Percentiles rank a stretch among this genome's conserved stretches.
Conservation (phyloP, 495 filamentous ascomycete genomes). For the Poronia punctata region DNA sequence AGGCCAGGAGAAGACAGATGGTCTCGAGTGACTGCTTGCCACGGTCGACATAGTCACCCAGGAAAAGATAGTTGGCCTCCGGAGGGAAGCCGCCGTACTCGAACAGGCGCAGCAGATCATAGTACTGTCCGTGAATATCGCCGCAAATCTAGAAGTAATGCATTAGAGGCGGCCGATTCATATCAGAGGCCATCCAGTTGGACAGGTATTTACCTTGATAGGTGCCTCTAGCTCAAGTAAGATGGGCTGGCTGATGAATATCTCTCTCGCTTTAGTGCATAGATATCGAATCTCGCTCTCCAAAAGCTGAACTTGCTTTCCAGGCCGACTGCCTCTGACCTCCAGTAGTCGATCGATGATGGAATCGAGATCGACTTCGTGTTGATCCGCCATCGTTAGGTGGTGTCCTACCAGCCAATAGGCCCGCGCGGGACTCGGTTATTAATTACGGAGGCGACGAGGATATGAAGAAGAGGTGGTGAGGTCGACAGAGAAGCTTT, state of each 20-base stretch:
- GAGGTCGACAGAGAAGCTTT: conserved; percentile 13
- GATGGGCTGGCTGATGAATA: conserved; percentile 99
- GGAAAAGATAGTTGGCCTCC: conserved; percentile 98
- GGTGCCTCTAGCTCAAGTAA: conserved; percentile 94
- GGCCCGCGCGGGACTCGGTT: conserved; percentile 27
- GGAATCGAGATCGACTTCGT: conserved; percentile 97
- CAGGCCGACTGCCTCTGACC: conserved; percentile 94
- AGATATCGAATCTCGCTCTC: conserved; percentile 96
- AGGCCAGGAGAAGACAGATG: conserved; percentile 94
- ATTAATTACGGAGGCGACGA: conserved; percentile 20
- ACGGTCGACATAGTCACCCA: conserved; percentile 97
- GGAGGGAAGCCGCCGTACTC: conserved; percentile 98
- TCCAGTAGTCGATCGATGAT: conserved; percentile 98
- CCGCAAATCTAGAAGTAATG: conserved; percentile 99
- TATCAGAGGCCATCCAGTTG: conserved; percentile 12
- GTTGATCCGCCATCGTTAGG: conserved; percentile 81
- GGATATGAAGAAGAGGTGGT: conserved; percentile 13
- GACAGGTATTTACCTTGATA: conserved; percentile 73
- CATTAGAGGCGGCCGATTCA: conserved; percentile 5
- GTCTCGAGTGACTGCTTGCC: conserved; percentile 99
- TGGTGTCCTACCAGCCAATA: conserved; percentile 39
- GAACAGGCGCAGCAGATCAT: conserved; percentile 93
- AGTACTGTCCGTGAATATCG: conserved; percentile 99
- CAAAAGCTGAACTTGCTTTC: conserved; percentile 95
- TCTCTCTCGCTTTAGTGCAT: conserved; percentile 97